phyloP scores from a whole-genome alignment of 495 filamentous ascomycete genomes.

The Talaromyces adpressus region DNA sequence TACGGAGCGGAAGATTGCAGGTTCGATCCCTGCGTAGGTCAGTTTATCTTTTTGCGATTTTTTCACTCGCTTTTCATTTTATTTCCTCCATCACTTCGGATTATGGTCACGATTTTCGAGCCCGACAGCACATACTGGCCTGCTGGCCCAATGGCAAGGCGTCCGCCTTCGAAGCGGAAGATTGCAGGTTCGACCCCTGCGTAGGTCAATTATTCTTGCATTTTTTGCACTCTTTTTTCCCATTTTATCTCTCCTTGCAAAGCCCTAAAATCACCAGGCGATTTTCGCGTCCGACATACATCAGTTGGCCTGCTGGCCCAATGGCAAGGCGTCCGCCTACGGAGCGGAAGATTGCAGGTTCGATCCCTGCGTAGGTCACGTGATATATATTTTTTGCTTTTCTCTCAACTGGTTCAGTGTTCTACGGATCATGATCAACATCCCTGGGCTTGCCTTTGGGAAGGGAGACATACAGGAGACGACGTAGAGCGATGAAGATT shows the following conservation, averaged over 20 bases:
- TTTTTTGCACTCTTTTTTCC: neutral
- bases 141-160: constrained; percentile 3
- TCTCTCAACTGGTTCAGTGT: neutral
- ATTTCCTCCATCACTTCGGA: neutral
- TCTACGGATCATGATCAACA: neutral
- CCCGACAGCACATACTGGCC: neutral
- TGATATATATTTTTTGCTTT: neutral
- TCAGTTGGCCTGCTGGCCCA: constrained; percentile 1
- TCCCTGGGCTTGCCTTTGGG: neutral
- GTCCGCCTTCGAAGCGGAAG: constrained; percentile 10
- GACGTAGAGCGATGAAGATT: neutral
- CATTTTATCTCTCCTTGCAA: neutral
- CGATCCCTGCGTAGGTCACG: constrained; percentile 23
- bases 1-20: constrained; percentile 18
- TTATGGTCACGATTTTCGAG: neutral
- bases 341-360: constrained; percentile 21
- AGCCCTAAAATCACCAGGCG: neutral
- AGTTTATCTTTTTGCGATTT: neutral
- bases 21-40: constrained; percentile 25
- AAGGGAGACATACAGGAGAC: no score
- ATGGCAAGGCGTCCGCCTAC: constrained; percentile 6
- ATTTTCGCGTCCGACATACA: neutral
- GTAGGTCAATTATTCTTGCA: constrained; percentile 11
- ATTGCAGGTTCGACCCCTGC: constrained; percentile 26
- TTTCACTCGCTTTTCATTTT: neutral